Conservation (phyloP, 768 basidiomycete genomes). For the Podaxis sp. region DNA sequence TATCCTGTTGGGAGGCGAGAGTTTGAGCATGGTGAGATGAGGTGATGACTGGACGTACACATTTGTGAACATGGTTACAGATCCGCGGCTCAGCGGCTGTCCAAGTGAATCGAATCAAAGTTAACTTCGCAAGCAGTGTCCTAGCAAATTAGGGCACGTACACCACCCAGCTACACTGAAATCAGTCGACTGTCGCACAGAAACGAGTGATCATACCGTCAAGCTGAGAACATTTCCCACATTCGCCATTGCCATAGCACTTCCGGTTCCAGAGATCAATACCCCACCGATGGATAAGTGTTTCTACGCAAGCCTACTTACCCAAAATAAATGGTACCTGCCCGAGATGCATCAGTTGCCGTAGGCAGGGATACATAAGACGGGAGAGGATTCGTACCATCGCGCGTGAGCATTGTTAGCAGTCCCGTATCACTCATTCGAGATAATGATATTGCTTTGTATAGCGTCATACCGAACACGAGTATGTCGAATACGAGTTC, state of each 20-base stretch:
- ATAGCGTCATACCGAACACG: conserved; percentile 40
- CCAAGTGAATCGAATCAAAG: background rate
- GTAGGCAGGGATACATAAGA: background rate
- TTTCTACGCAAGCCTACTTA: conserved; percentile 15
- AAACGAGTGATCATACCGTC: conserved; percentile 11
- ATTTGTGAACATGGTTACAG: conserved; percentile 25
- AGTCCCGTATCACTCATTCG: conserved; percentile 23
- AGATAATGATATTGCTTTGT: conserved; percentile 28
- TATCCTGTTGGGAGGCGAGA: conserved; percentile 10
- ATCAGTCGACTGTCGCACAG: background rate
- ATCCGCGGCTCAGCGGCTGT: conserved; percentile 22
- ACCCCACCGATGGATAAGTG: conserved; percentile 2
- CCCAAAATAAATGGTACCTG: conserved; percentile 42
- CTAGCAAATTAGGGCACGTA: background rate
- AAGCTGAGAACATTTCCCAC: conserved; percentile 17
- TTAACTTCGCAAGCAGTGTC: background rate
- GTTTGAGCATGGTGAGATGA: background rate
- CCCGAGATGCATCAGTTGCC: background rate
- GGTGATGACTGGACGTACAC: conserved; percentile 18
- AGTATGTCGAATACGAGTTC: conserved; percentile 38
- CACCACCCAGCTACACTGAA: conserved; percentile 3
- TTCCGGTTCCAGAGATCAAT: conserved; percentile 5
- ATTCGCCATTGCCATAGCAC: background rate
- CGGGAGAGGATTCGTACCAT: conserved; percentile 29
- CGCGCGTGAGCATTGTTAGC: conserved; percentile 29